Evolutionary conservation across 495 filamentous ascomycete species (phyloP).

Genomic region (Polyplosphaeria fusca): DNA sequence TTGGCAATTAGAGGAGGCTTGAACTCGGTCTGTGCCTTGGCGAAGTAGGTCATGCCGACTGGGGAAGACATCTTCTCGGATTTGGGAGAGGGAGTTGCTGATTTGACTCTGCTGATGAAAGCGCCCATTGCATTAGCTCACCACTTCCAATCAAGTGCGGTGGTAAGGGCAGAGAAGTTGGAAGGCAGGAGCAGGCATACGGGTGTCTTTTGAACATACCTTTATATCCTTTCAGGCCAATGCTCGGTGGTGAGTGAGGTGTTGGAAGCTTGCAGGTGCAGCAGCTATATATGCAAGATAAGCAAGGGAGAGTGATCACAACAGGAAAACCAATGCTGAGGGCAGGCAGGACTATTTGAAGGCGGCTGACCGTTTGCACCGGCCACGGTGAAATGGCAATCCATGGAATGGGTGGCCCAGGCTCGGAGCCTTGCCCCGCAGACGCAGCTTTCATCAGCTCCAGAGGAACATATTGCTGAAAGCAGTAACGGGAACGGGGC

Average conservation of each 20-base stretch:
- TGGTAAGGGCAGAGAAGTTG: too few relatives aligned
- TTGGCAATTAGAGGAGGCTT: slow-evolving; percentile 71
- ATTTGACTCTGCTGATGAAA: slow-evolving; percentile 42
- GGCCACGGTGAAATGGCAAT: neutral
- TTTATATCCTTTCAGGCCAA: neutral
- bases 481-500: neutral
- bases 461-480: slow-evolving; percentile 14
- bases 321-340: slow-evolving; percentile 19
- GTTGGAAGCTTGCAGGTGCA: neutral
- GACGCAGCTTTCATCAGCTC: neutral
- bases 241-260: neutral
- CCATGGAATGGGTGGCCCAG: neutral
- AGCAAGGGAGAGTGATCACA: neutral
- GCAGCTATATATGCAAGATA: slow-evolving; percentile 4
- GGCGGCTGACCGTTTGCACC: neutral
- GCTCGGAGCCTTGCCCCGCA: neutral
- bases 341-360: neutral
- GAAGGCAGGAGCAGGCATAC: too few relatives aligned
- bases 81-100: slow-evolving; percentile 19
- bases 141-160: too few relatives aligned
- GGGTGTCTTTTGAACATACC: neutral
- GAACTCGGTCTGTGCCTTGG: slow-evolving; percentile 60
- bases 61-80: slow-evolving; percentile 30
- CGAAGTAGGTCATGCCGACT: slow-evolving; percentile 52
- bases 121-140: slow-evolving; percentile 39